Evolutionary conservation across 495 filamentous ascomycete species (phyloP).

Genomic region (Neurospora tetraspora): DNA sequence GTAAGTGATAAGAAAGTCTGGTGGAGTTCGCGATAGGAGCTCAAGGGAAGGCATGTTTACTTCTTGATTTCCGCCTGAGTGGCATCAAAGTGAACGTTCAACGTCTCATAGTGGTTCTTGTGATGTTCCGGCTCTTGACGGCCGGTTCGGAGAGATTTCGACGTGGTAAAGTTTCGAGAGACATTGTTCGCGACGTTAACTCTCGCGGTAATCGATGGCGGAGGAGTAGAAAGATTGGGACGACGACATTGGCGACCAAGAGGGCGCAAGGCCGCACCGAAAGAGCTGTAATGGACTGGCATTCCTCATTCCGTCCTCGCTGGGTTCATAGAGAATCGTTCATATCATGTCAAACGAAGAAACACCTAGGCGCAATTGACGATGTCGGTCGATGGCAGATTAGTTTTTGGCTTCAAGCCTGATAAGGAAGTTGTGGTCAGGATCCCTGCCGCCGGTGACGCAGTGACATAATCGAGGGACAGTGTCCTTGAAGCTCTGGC

Average conservation of each 20-base stretch:
- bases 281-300: conserved; percentile 31
- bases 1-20: background rate
- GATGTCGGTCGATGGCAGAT: background rate
- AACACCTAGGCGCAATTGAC: background rate
- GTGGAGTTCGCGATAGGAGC: background rate
- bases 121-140: conserved; percentile 6
- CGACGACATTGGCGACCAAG: conserved; percentile 1
- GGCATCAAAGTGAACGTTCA: conserved; percentile 62
- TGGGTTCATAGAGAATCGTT: background rate
- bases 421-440: background rate
- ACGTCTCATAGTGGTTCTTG: conserved; percentile 67
- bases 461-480: background rate
- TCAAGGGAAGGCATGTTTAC: conserved; percentile 36
- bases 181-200: background rate
- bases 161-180: background rate
- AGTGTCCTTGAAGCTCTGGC: background rate
- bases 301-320: conserved; percentile 39
- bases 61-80: conserved; percentile 74
- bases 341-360: background rate
- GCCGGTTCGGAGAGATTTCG: background rate
- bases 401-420: background rate
- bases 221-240: background rate
- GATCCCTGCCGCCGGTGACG: background rate
- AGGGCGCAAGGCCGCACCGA: conserved; percentile 17
- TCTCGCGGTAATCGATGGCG: background rate